Percentiles rank a stretch among this genome's conserved stretches.
Conservation (phyloP, 78 protist species). For the Parvularia atlantis region DNA sequence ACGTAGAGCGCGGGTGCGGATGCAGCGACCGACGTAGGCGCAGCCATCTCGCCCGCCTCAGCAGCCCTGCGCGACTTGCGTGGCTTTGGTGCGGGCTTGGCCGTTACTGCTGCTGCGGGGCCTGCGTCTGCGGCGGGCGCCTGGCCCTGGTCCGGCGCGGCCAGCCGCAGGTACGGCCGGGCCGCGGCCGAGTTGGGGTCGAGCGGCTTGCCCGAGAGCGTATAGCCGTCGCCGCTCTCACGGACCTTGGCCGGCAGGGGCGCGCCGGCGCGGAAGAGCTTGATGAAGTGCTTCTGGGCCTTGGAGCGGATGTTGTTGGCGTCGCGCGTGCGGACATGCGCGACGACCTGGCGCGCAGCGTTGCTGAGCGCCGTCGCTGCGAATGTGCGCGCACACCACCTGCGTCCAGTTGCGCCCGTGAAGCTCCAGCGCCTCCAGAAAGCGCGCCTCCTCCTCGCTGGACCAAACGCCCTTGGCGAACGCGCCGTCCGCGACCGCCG, state of each 20-base stretch:
- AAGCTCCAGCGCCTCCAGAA: conserved; percentile 23
- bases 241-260: conserved; percentile 15
- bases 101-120: too few species aligned
- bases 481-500: too few species aligned
- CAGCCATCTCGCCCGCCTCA: too few species aligned
- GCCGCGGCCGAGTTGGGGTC: conserved; percentile 16
- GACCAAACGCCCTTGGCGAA: too few species aligned
- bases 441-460: conserved; percentile 8
- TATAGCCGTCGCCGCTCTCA: conserved; percentile 9
- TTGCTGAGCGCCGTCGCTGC: neutral
- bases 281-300: conserved; percentile 28
- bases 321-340: conserved; percentile 9
- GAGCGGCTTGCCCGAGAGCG: conserved; percentile 25
- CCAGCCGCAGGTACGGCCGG: conserved; percentile 2
- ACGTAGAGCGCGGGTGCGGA: too few species aligned
- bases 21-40: too few species aligned
- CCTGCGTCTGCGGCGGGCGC: too few species aligned
- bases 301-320: neutral
- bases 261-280: neutral
- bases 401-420: conserved; percentile 35
- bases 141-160: too few species aligned
- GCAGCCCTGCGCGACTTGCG: too few species aligned
- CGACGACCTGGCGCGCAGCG: neutral
- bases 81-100: too few species aligned
- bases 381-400: neutral